Base-by-base conservation (phyloP, 179 eudicot species). In the Beta lomatogona region DNA sequence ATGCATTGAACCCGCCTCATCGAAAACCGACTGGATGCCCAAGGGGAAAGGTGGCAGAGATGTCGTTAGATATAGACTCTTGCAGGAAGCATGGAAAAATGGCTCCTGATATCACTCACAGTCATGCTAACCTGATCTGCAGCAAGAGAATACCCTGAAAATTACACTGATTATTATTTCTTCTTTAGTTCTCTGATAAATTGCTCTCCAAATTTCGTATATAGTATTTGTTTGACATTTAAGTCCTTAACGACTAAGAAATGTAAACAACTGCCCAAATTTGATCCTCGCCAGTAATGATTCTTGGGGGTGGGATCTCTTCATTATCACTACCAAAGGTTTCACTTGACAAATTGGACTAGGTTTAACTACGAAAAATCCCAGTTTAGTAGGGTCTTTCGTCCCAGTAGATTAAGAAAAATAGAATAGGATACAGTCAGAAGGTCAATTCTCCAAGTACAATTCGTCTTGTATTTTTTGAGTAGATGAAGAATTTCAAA, bases 41-140 rank as follows among this genome's bases (percentile, higher is more conserved):
- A 86, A 82, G 60, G 91, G 90, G 45, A 80, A 80, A 64, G 92
- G 92, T 19, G 92, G 92, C n/a, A 81, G 92, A 82, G 87, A 84
- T 69, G 89, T 89, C 13, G 86, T 90, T 5, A 87, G 99, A 75
- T 96, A 91, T 86, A 87, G 82, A 80, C 97, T 96, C 77, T 90
- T 96, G 66, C 89, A 90, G 14, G 94, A 91, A 79, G 93, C 89
- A 63, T 92, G 97, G 99, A 89, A 81, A 84, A 94, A 89, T 59
- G 86, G 88, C 77, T 86, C 87, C 83, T 88, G 86, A 89, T 76
- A 55, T 59, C 57, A 45, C 61, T 44, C 57, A 45, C 69, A 22
- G 15, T 61, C 36, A 48, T 44, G 59, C 48, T 63, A 25, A n/a
- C 25, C 44, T 58, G 15, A 36, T 36, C 41, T 57, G 18, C 41